A percentile compares a stretch with the other conserved stretches of the same genome.
phyloP scores from a whole-genome alignment of 148 eudicot species.

The Camellia japonica region DNA sequence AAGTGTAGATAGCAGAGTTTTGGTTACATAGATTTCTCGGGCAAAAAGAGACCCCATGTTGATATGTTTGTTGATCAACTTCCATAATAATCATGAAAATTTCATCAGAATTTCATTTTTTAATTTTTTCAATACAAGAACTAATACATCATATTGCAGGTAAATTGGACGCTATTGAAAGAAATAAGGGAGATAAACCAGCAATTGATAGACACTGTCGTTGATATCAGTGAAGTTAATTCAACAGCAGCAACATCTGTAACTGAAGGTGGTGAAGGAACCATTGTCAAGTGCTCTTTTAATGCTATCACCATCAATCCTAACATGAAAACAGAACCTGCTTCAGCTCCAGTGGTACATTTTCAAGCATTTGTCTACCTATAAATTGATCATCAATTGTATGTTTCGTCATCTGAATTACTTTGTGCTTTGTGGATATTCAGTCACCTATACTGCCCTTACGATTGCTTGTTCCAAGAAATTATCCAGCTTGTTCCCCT shows the following conservation, averaged over 20 bases:
- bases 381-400: background rate
- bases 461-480: slow-evolving; percentile 66
- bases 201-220: slow-evolving; percentile 76
- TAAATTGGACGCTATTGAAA: slow-evolving; percentile 57
- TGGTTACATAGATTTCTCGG: no score
- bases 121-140: background rate
- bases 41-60: no score
- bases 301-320: slow-evolving; percentile 68
- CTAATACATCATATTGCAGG: slow-evolving; percentile 38
- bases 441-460: slow-evolving; percentile 83
- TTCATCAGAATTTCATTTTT: no score
- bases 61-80: no score
- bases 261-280: slow-evolving; percentile 57
- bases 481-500: slow-evolving; percentile 83
- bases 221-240: slow-evolving; percentile 48
- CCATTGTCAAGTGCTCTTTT: slow-evolving; percentile 62
- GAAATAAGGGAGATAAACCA: slow-evolving; percentile 78
- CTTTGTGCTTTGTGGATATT: slow-evolving; percentile 20
- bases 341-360: slow-evolving; percentile 69
- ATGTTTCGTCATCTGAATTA: background rate
- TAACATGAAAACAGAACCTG: slow-evolving; percentile 54
- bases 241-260: slow-evolving; percentile 39
- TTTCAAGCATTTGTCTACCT: background rate
- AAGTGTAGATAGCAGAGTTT: no score
- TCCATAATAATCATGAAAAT: no score